Evolutionary conservation across 805 yeast genomes (phyloP), one percentile per base, ranked within the genome.

Genomic region (Grigorovia yakushimaensis): DNA sequence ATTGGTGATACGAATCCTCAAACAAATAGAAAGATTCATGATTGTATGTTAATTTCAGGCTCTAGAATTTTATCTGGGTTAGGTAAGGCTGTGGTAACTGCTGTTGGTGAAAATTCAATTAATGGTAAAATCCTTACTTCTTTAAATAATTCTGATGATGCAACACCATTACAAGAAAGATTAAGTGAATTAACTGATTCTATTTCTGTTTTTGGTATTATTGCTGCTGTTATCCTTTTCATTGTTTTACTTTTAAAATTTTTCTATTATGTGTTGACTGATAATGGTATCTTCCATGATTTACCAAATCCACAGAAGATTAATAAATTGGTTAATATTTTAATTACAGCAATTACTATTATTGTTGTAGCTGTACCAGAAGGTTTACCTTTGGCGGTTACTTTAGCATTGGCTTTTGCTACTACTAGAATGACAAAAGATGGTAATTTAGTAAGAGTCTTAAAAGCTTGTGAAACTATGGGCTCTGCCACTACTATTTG

Each of bases 341-440:
- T 93, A 50, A 93, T 93, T 59, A 87, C 93, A 21, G 84, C 98
- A 1, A 84, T 93, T 50, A 88, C 98, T 0, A 77, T 93, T 56
- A 81, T 93, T 24, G 98, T 91, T 15, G 98, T 93, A 44, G 99
- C 98, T 0, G 96, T 93, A n/a, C 99, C 99, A 3, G 99, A 93
- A 68, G 99, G 99, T 51, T 75, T 93, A 48, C 99, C 99, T 1
- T 72, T 93, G 48, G 99, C 99, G 2, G 98, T 93, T 17, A 93
- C 99, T 1, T 73, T 93, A 42, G 96, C 98, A 0, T 72, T 93
- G 54, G 98, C 98, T 0, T 93, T 93, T 71, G 98, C 99, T 2
- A 93, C 98, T 2, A 89, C 96, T 9, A 78, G 98, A 67, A 93
- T 93, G 99, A 88, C 95, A 19, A 84, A 85, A 64, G 96, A 93